A percentile compares a stretch with the other conserved stretches of the same genome.
phyloP scores from a whole-genome alignment of 805 yeast genomes.

The Torulaspora maleeae region DNA sequence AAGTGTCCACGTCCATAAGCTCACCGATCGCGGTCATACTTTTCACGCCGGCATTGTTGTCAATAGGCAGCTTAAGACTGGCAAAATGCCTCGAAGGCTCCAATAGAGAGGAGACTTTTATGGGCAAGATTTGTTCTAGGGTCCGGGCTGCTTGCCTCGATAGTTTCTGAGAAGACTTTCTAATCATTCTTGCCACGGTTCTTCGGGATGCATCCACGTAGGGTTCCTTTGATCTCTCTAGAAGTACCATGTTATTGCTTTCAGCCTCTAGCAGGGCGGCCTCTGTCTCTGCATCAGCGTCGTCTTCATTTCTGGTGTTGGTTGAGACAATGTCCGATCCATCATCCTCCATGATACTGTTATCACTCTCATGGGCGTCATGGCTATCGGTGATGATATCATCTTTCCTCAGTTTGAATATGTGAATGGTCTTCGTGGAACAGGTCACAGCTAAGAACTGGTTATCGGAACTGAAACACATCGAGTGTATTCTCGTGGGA shows the following conservation, averaged over 20 bases:
- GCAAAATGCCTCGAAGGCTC: slow-evolving; percentile 94
- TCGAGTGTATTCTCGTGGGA: slow-evolving; percentile 71
- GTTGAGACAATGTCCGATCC: slow-evolving; percentile 15
- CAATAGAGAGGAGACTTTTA: slow-evolving; percentile 68
- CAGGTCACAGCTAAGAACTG: slow-evolving; percentile 75
- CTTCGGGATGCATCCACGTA: slow-evolving; percentile 64
- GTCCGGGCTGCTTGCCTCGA: slow-evolving; percentile 82
- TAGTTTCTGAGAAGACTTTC: slow-evolving; percentile 71
- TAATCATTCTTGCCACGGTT: slow-evolving; percentile 67
- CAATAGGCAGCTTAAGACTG: slow-evolving; percentile 64
- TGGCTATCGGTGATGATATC: slow-evolving; percentile 4
- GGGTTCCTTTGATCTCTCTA: slow-evolving; percentile 45
- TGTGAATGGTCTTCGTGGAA: slow-evolving; percentile 88
- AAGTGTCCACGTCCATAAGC: slow-evolving; percentile 31
- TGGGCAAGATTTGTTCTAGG: slow-evolving; percentile 82
- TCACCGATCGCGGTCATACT: slow-evolving; percentile 33
- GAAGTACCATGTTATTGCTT: slow-evolving; percentile 10
- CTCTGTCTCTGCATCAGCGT: slow-evolving; percentile 26
- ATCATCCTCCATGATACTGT: slow-evolving; percentile 37
- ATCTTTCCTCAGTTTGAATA: slow-evolving; percentile 57
- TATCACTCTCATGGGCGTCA: slow-evolving; percentile 34
- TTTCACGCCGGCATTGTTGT: slow-evolving; percentile 18
- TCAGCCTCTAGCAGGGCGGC: slow-evolving; percentile 15
- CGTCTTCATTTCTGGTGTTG: slow-evolving; percentile 16
- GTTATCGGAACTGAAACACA: slow-evolving; percentile 69